Base-by-base conservation (phyloP, 2,329 filamentous ascomycete species). In the Apiospora phragmitis region DNA sequence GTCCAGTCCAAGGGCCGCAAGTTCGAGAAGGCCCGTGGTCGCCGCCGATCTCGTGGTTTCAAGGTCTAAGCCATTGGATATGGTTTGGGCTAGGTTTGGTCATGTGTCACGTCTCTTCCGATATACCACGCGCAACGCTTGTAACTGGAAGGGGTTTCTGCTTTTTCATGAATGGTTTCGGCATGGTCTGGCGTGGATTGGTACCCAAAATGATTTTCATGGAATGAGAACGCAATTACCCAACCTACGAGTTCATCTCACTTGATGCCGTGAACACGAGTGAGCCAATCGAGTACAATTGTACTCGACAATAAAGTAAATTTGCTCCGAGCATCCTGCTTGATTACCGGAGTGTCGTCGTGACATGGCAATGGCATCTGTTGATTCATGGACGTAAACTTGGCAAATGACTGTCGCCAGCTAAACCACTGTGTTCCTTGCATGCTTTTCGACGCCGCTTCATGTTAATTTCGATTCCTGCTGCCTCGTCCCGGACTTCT, bases 1-100 rank as follows among this genome's bases (percentile, higher is more conserved):
- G 90, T 99, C 82, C 90, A 94, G 87, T 97, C 94, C 90, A 99
- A 99, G 93, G 97, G 97, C 83, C 93, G 96, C 88, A 99, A 99
- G 91, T 99, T 99, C 90, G 97, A 99, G 92, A 91, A 91, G 82
- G 96, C 95, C 82, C 95, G 96, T 96, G 97, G 96, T 87, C 95
- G 96, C 88, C 97, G 96, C 92, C 90, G 94, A 85, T 98, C 95
- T 81, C 91, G 93, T 83, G 96, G 97, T 91, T 99, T 99, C 95
- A 99, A 99, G 94, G 96, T 99, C 84, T 99, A 97, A 94, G 84
- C 85, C 76, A 87, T 74, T 62, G 69, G 65, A 65, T 8, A 32
- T 49, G 49, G 69, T 68, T 73, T 72, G 77, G 74, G 67, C 70
- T 77, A 75, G 75, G 73, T 73, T 76, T 74, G 74, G 74, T 76